These are phyloP conservation scores for Wickerhamomyces hampshirensis DNA, from an alignment of 805 yeast species.

Conservation along the genomic window DNA sequence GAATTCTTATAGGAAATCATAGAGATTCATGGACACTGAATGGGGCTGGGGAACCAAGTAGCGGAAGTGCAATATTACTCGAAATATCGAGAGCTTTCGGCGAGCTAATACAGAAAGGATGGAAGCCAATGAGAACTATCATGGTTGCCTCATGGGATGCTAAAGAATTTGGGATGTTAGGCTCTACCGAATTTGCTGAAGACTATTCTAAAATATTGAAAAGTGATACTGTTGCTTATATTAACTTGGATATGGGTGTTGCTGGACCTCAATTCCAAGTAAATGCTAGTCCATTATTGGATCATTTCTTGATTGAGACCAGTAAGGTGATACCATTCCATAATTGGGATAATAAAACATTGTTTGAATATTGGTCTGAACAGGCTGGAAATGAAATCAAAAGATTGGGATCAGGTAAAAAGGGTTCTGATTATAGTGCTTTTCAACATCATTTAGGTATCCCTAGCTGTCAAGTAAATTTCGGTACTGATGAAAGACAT, in stretches of 20 bases:
- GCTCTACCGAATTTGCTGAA: slow-evolving; percentile 78
- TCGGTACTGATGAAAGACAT: slow-evolving; percentile 26
- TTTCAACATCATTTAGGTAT: slow-evolving; percentile 66
- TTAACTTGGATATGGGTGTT: slow-evolving; percentile 46
- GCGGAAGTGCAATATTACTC: slow-evolving; percentile 44
- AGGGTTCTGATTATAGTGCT: slow-evolving; percentile 40
- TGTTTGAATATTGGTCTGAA: slow-evolving; percentile 45
- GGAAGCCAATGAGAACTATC: slow-evolving; percentile 72
- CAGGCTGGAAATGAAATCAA: slow-evolving; percentile 33
- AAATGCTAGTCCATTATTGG: slow-evolving; percentile 54
- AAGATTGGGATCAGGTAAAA: slow-evolving; percentile 43
- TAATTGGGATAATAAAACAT: slow-evolving; percentile 30
- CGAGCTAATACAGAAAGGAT: slow-evolving; percentile 42
- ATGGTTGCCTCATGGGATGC: slow-evolving; percentile 79
- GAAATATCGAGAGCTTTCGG: slow-evolving; percentile 51
- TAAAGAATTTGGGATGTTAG: slow-evolving; percentile 66
- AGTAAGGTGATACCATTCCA: slow-evolving; percentile 43
- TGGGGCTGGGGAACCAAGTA: slow-evolving; percentile 48
- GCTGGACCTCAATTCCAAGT: slow-evolving; percentile 45
- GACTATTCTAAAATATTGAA: slow-evolving; percentile 41
- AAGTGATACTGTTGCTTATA: slow-evolving; percentile 49
- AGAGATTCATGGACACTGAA: slow-evolving; percentile 47
- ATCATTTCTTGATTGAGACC: slow-evolving; percentile 38
- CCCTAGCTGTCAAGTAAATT: slow-evolving; percentile 53
- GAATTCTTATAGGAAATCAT: slow-evolving; percentile 49